Evolutionary conservation across 306 rosid species (phyloP).

Genomic region (Benincasa hispida): DNA sequence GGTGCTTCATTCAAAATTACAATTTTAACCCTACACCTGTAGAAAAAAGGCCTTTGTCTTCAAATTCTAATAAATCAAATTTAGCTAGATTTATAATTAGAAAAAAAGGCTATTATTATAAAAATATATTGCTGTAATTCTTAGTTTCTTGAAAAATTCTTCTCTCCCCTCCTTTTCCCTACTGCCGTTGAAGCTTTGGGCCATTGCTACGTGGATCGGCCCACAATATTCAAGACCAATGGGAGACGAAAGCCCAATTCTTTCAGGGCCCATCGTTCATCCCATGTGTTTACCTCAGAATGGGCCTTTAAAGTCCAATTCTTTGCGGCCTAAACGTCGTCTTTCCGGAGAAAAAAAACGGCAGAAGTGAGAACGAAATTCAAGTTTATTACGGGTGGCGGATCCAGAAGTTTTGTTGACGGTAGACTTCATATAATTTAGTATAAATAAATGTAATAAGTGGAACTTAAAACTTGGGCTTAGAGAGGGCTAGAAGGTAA

Average conservation of each 20-base stretch:
- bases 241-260: background rate
- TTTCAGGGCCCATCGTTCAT: background rate
- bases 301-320: background rate
- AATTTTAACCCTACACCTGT: background rate
- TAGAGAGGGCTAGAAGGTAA: too few relatives aligned
- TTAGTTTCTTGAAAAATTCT: too few relatives aligned
- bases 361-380: too few relatives aligned
- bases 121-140: background rate
- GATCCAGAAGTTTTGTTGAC: too few relatives aligned
- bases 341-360: background rate
- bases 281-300: background rate
- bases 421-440: too few relatives aligned
- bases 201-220: background rate
- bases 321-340: background rate
- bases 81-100: background rate
- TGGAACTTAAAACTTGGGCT: too few relatives aligned
- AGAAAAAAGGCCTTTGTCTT: background rate
- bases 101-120: background rate
- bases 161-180: too few relatives aligned
- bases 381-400: background rate
- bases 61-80: background rate
- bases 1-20: background rate
- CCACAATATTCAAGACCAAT: background rate
- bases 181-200: too few relatives aligned
- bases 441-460: too few relatives aligned